Evolutionary conservation across 78 protist genomes (phyloP).

Genomic region (Dictyostelium brefeldianum): DNA sequence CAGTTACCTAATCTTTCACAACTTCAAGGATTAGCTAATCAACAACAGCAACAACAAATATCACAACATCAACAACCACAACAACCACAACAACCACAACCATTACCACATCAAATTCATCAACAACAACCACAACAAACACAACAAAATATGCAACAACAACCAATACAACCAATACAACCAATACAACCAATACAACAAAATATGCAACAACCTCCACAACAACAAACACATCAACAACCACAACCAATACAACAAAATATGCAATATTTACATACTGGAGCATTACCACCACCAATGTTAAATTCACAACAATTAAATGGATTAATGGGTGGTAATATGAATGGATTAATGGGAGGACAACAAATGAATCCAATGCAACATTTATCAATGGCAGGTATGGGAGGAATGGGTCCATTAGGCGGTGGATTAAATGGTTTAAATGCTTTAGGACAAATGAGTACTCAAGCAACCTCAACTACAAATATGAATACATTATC

Average conservation of each 20-base stretch:
- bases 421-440: background rate
- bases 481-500: background rate
- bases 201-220: background rate
- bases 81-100: background rate
- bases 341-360: background rate
- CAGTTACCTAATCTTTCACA: slow-evolving; percentile 11
- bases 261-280: background rate
- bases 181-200: slow-evolving; percentile 2
- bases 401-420: background rate
- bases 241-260: background rate
- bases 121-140: background rate
- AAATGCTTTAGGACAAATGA: background rate
- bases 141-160: slow-evolving; percentile 9
- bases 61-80: background rate
- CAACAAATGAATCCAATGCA: slow-evolving; percentile 25
- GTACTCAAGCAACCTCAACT: background rate
- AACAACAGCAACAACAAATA: background rate
- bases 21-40: background rate
- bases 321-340: background rate
- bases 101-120: too few species aligned
- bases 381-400: background rate
- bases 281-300: background rate
- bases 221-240: background rate
- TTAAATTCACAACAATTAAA: background rate
- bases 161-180: slow-evolving; percentile 2